These are phyloP conservation scores for Russula compacta DNA, from an alignment of 768 basidiomycete species.

Conservation along the genomic window DNA sequence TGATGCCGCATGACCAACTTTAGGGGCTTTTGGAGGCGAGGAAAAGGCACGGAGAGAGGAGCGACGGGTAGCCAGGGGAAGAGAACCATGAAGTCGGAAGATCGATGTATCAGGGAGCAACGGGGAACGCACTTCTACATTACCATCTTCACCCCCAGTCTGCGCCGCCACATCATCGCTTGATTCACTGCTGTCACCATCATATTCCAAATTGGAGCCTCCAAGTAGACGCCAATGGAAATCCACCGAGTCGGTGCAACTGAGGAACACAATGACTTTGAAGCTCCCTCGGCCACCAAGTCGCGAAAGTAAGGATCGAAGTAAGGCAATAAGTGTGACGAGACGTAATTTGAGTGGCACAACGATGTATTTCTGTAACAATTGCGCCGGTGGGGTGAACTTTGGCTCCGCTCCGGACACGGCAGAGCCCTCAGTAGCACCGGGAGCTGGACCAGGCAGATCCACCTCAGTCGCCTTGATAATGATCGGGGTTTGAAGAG, in stretches of 20 bases:
- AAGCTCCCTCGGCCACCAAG: constrained; percentile 41
- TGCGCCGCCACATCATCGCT: constrained; percentile 25
- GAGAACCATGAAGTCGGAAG: constrained; percentile 88
- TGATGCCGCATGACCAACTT: constrained; percentile 38
- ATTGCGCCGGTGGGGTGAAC: constrained; percentile 91
- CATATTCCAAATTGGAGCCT: constrained; percentile 2
- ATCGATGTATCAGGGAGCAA: constrained; percentile 76
- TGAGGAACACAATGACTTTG: constrained; percentile 91
- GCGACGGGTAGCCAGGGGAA: constrained; percentile 63
- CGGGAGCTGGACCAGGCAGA: constrained; percentile 22
- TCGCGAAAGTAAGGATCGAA: constrained; percentile 71
- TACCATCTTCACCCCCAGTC: constrained; percentile 22
- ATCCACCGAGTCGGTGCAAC: constrained; percentile 96
- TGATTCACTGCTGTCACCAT: constrained; percentile 15
- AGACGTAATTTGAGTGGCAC: constrained; percentile 92
- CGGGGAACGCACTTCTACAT: constrained; percentile 53
- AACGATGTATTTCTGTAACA: constrained; percentile 83
- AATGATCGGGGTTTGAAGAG: constrained; percentile 71
- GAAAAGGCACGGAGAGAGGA: constrained; percentile 78
- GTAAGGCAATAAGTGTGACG: constrained; percentile 78
- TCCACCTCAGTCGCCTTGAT: constrained; percentile 64
- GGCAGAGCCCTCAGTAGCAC: constrained; percentile 20
- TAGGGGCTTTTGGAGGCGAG: constrained; percentile 27
- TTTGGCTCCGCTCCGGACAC: constrained; percentile 32
- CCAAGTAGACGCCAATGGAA: constrained; percentile 88